Conservation (phyloP, 2,329 filamentous ascomycete species). For the Sporothrix schenckii region DNA sequence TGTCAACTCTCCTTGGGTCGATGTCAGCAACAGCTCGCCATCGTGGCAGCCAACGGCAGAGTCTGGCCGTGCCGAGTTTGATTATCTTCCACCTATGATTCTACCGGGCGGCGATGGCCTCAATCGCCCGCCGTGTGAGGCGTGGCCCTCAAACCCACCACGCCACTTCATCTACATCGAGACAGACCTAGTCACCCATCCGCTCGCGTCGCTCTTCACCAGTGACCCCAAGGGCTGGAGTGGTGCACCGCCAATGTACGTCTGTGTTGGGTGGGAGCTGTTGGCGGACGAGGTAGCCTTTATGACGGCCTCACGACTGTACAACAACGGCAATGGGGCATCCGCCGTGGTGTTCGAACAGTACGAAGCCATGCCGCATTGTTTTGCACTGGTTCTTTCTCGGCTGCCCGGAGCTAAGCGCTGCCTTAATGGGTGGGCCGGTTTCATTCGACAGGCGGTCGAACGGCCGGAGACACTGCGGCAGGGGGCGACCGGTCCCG, state of each 20-base stretch:
- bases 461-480: conserved; percentile 33
- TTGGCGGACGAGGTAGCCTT: conserved; percentile 68
- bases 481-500: neutral
- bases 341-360: conserved; percentile 68
- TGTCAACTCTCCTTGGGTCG: conserved; percentile 69
- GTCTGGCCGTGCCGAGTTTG: conserved; percentile 50
- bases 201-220: conserved; percentile 66
- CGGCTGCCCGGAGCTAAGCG: conserved; percentile 50
- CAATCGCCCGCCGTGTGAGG: conserved; percentile 50
- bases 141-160: conserved; percentile 62
- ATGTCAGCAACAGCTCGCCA: conserved; percentile 66
- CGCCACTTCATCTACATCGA: conserved; percentile 58
- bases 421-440: conserved; percentile 59
- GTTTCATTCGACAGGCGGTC: conserved; percentile 53
- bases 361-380: conserved; percentile 81
- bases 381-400: conserved; percentile 64
- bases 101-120: conserved; percentile 40
- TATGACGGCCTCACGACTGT: conserved; percentile 62
- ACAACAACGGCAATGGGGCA: conserved; percentile 55
- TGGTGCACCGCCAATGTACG: conserved; percentile 66
- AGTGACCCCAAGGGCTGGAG: conserved; percentile 57
- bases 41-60: conserved; percentile 53
- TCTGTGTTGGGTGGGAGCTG: conserved; percentile 71
- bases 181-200: conserved; percentile 62
- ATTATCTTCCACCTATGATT: conserved; percentile 61